These are phyloP conservation scores for Botrytis hyacinthi DNA, from an alignment of 2,329 filamentous ascomycete genomes.

Conservation along the genomic window DNA sequence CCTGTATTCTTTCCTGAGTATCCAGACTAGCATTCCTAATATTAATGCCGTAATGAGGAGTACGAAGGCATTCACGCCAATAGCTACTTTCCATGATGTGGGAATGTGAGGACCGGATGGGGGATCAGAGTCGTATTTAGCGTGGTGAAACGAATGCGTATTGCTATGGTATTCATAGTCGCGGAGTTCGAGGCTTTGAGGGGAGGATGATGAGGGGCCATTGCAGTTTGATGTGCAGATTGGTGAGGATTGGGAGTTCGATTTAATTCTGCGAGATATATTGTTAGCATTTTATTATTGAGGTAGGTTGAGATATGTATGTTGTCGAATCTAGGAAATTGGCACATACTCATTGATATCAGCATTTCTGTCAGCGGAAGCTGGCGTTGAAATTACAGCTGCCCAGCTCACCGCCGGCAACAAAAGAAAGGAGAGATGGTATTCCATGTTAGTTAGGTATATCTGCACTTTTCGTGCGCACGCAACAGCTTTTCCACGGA, in stretches of 20 bases:
- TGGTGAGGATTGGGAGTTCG: neutral
- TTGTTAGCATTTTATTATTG: neutral
- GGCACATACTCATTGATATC: slow-evolving; percentile 6
- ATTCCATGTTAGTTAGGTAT: slow-evolving; percentile 7
- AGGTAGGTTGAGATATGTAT: neutral
- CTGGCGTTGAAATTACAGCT: neutral
- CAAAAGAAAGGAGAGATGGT: slow-evolving; percentile 17
- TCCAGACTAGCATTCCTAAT: slow-evolving; percentile 18
- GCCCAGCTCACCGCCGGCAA: slow-evolving; percentile 15
- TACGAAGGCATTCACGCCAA: slow-evolving; percentile 21
- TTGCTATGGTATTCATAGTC: slow-evolving; percentile 3
- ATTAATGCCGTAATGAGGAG: slow-evolving; percentile 16
- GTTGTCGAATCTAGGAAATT: neutral
- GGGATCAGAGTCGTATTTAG: slow-evolving; percentile 3
- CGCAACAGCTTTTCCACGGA: neutral
- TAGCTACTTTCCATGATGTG: slow-evolving; percentile 20
- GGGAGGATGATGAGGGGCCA: neutral
- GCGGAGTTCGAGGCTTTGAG: slow-evolving; percentile 7
- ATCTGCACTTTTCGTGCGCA: slow-evolving; percentile 16
- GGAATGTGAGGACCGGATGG: slow-evolving; percentile 10
- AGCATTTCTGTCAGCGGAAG: neutral
- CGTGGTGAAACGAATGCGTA: neutral
- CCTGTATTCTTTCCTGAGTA: slow-evolving; percentile 15
- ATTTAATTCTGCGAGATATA: neutral
- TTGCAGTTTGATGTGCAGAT: neutral